Conservation (phyloP, 2,329 filamentous ascomycete species). For the Fusarium tuaranense region DNA sequence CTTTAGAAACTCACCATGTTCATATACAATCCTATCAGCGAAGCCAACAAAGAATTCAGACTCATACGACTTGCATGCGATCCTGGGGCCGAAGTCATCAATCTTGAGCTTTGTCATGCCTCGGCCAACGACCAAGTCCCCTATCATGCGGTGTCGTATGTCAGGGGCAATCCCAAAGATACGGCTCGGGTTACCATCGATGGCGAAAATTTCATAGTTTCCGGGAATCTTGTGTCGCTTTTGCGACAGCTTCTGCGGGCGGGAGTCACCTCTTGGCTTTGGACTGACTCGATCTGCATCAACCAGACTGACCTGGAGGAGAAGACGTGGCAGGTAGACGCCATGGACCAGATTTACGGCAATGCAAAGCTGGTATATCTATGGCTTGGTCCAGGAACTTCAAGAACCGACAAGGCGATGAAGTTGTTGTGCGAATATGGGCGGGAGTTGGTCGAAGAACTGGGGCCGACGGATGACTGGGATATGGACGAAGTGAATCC, state of each 20-base stretch:
- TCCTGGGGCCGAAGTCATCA: neutral
- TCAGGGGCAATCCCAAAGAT: conserved; percentile 25
- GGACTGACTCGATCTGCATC: conserved; percentile 41
- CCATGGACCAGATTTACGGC: conserved; percentile 34
- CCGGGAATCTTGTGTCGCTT: conserved; percentile 12
- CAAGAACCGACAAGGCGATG: conserved; percentile 14
- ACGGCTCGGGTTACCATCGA: conserved; percentile 5
- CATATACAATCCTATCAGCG: conserved; percentile 1
- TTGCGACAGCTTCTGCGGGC: conserved; percentile 19
- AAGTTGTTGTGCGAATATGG: conserved; percentile 12
- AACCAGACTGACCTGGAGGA: conserved; percentile 31
- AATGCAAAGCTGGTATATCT: conserved; percentile 25
- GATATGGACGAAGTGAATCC: neutral
- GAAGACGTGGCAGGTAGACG: conserved; percentile 30
- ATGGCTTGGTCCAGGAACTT: conserved; percentile 33
- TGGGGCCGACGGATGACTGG: neutral
- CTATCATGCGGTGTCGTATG: conserved; percentile 38
- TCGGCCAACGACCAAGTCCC: neutral
- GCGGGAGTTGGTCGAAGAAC: neutral
- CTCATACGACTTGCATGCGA: conserved; percentile 20
- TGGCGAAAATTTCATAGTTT: neutral
- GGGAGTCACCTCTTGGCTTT: conserved; percentile 25
- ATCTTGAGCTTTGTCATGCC: conserved; percentile 24
- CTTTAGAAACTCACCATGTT: neutral
- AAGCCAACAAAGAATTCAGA: conserved; percentile 20